Base-by-base conservation (phyloP, 257 asterid species). In the Solanum lignicaule region DNA sequence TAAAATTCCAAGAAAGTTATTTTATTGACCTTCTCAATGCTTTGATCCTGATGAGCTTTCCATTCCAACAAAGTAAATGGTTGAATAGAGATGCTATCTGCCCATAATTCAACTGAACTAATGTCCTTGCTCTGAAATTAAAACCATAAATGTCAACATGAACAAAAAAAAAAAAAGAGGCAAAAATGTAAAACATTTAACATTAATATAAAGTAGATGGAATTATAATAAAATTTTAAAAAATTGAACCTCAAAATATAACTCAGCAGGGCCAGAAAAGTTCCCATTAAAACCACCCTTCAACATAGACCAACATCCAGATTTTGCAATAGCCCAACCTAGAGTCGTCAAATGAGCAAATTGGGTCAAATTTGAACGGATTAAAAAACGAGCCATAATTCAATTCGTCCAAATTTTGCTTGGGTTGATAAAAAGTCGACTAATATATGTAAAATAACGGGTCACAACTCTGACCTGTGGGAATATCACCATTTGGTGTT, bases 31-130 rank as follows among this genome's bases (percentile, higher is more conserved):
- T 81, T 85, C 2, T 90, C 87, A 75, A 90, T 78, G 85, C 68
- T 85, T 9, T 71, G 68, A 18, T 84, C 52, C 43, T 90, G 92
- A 86, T 91, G 92, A 46, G 91, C 76, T 66, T 86, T 84, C 91
- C 93, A 90, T 36, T 91, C 92, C 76, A 87, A 79, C 5, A 72
- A 69, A 5, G 91, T 87, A 72, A 90, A 91, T 87, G 89, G 93
- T 41, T 88, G 89, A 84, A 90, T 72, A 20, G 93, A 90, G 83
- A 90, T 82, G 39, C 73, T 90, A 62, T 85, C 92, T n/a, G 66
- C 90, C 91, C 89, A 87, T 71, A 91, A 86, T 7, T 91, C 90
- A 27, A 87, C 85, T 73, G 9, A 79, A 27, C 66, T 79, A 76
- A 39, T 76, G 3, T 27, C 66, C 66, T 43, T 79, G 85, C 66